Base-by-base conservation (phyloP, 2,329 filamentous ascomycete species). In the Ophiosphaerella narmari region DNA sequence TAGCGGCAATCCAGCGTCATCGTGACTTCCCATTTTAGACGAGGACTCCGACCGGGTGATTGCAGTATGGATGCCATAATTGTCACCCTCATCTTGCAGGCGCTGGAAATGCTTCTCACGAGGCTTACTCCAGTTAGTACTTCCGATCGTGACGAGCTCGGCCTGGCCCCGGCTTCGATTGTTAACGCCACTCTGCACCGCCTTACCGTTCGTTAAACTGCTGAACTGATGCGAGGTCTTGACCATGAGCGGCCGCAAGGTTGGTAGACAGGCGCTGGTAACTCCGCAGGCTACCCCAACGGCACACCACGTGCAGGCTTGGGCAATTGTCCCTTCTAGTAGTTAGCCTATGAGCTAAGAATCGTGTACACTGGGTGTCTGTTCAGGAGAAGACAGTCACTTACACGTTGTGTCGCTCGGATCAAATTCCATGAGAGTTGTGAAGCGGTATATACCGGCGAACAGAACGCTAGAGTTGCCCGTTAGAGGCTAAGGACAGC, bases 381-480 rank as follows among this genome's bases (percentile, higher is more conserved):
- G n/a, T 18, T 13, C 13, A 36, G 31, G 7, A 26, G 35, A 18
- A 40, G 24, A 29, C 26, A 29, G 26, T 29, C 26, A 29, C 26
- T 29, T 29, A 33, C 49, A 46, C 31, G 53, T 59, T 12, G 50
- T 59, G 21, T 59, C 49, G 16, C 39, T 39, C 7, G 42, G 18
- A 16, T 59, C 46, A 21, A 59, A 52, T 42, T 54, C 38, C 55
- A 59, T 54, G 24, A 56, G 39, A 9, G 53, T 54, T 2, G 53
- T 55, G 42, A 55, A 54, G 37, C 55, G 49, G 46, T 60, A 59
- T 11, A 50, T 46, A 26, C 49, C 56, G 18, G 57, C 55, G 39
- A 54, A 60, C n/a, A 60, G 43, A 3, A 60, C 52, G 36, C 57
- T 60, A 29, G 6, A 26, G 35, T 23, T 29, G n/a, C 6, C n/a